Percentiles rank a stretch among this genome's conserved stretches.
Conservation (phyloP, 768 basidiomycete species). For the Boletus speciosus region DNA sequence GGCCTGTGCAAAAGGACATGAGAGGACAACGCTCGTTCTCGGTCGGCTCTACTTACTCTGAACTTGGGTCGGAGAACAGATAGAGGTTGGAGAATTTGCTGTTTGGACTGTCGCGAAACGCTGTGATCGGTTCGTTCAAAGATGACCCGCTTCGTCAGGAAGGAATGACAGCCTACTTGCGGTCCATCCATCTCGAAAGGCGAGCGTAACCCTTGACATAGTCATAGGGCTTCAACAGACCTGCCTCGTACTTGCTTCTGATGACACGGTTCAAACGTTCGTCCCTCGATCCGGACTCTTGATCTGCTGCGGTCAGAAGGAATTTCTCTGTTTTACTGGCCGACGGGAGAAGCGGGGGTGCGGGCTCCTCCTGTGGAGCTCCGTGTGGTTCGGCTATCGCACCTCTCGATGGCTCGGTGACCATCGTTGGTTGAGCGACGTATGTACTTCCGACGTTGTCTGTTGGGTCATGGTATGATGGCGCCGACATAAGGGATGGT, state of each 20-base stretch:
- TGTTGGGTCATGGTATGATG: slow-evolving; percentile 20
- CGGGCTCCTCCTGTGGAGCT: slow-evolving; percentile 37
- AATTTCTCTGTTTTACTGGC: slow-evolving; percentile 85
- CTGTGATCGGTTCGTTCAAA: slow-evolving; percentile 34
- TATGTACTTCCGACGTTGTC: slow-evolving; percentile 14
- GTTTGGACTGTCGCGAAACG: slow-evolving; percentile 86
- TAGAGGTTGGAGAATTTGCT: slow-evolving; percentile 86
- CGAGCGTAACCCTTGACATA: slow-evolving; percentile 95
- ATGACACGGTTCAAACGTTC: slow-evolving; percentile 90
- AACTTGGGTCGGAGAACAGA: slow-evolving; percentile 85
- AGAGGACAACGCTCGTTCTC: not conserved
- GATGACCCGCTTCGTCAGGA: not conserved
- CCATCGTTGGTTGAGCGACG: slow-evolving; percentile 9
- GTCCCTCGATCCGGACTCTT: slow-evolving; percentile 85
- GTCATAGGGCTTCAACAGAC: slow-evolving; percentile 91
- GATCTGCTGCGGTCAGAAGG: slow-evolving; percentile 91
- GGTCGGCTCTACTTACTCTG: slow-evolving; percentile 45
- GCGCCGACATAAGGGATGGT: slow-evolving; percentile 47
- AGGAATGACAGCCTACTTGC: slow-evolving; percentile 54
- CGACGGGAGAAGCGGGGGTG: slow-evolving; percentile 58
- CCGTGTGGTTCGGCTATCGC: slow-evolving; percentile 21
- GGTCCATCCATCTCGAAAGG: slow-evolving; percentile 91
- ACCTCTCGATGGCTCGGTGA: slow-evolving; percentile 22
- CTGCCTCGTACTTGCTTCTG: slow-evolving; percentile 94
- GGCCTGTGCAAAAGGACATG: slow-evolving; percentile 39